Evolutionary conservation across 768 basidiomycete species (phyloP).

Genomic region (Pulveroboletus sp.): DNA sequence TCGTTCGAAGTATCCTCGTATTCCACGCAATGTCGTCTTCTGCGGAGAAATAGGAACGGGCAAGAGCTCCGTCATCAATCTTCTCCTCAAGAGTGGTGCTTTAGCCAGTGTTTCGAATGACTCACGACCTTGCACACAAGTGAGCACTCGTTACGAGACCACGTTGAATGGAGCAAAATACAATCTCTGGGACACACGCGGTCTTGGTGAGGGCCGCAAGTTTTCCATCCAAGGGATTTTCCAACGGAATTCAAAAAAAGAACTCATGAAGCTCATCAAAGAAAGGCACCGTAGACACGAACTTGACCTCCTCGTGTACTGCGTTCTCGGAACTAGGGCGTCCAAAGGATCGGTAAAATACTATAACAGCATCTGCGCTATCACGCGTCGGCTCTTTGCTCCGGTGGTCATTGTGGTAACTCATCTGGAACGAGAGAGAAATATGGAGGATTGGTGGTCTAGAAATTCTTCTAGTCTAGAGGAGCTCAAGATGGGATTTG

Average conservation of each 20-base stretch:
- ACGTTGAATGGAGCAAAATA: slow-evolving; percentile 1
- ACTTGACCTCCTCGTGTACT: slow-evolving; percentile 38
- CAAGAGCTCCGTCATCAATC: slow-evolving; percentile 27
- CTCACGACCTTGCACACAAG: slow-evolving; percentile 17
- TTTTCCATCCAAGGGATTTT: slow-evolving; percentile 10
- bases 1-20: background rate
- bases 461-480: slow-evolving; percentile 26
- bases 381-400: slow-evolving; percentile 33
- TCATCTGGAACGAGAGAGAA: slow-evolving; percentile 26
- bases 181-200: slow-evolving; percentile 35
- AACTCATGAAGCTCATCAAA: slow-evolving; percentile 18
- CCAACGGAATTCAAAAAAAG: slow-evolving; percentile 7
- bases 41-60: slow-evolving; percentile 23
- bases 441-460: slow-evolving; percentile 31
- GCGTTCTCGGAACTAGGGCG: slow-evolving; percentile 34
- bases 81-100: slow-evolving; percentile 10
- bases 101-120: slow-evolving; percentile 9
- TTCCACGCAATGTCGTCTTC: slow-evolving; percentile 17
- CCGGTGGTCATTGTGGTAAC: slow-evolving; percentile 37
- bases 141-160: background rate
- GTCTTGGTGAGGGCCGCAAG: slow-evolving; percentile 29
- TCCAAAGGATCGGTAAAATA: slow-evolving; percentile 24
- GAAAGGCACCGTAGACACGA: slow-evolving; percentile 22
- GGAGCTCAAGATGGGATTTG: slow-evolving; percentile 27
- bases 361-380: slow-evolving; percentile 32